Conservation (phyloP, 768 basidiomycete genomes). For the Collybiopsis confluens region DNA sequence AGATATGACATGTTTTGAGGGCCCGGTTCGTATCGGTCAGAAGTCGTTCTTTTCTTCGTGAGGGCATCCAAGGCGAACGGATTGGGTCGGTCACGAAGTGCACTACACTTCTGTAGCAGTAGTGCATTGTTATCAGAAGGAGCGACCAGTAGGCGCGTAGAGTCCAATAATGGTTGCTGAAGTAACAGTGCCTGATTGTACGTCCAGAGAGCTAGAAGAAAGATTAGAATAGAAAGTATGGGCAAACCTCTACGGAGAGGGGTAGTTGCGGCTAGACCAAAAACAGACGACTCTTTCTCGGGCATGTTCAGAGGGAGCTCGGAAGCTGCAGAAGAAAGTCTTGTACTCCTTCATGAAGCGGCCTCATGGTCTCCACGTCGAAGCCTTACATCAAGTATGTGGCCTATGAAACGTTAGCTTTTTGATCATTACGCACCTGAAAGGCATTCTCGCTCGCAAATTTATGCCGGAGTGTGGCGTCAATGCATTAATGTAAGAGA, state of each 20-base stretch:
- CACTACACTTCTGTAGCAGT: slow-evolving; percentile 47
- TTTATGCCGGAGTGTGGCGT: too few species aligned
- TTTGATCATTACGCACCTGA: too few species aligned
- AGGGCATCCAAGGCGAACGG: slow-evolving; percentile 27
- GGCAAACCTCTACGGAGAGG: background rate
- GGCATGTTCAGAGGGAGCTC: background rate
- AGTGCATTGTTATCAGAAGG: slow-evolving; percentile 24
- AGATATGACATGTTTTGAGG: slow-evolving; percentile 50
- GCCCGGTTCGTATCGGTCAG: slow-evolving; percentile 64
- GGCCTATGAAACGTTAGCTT: too few species aligned
- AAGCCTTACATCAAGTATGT: background rate
- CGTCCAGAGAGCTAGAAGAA: background rate
- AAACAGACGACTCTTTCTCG: too few species aligned
- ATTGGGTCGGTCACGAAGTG: slow-evolving; percentile 43
- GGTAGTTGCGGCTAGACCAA: background rate
- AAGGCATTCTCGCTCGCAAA: too few species aligned
- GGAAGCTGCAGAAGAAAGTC: background rate
- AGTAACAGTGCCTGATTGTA: background rate
- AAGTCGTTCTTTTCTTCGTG: slow-evolving; percentile 34
- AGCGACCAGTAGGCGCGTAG: too few species aligned
- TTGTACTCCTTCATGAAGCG: background rate
- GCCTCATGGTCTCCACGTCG: slow-evolving; percentile 6
- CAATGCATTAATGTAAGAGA: background rate
- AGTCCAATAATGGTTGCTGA: too few species aligned
- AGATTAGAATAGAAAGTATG: background rate